Conservation (phyloP, 148 eudicot species). For the Chenopodium album region DNA sequence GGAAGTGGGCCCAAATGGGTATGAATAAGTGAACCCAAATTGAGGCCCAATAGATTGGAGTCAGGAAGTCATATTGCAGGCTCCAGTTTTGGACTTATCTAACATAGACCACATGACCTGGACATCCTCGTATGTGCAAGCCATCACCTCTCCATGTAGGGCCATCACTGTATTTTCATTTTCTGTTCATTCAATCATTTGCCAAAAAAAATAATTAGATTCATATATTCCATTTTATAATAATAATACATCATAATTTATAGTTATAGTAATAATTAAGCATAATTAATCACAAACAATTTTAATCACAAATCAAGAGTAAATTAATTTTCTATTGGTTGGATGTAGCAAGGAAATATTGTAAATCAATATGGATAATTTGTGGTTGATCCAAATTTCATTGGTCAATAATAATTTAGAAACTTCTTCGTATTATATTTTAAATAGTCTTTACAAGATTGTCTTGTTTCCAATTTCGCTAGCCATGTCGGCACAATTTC, state of each 20-base stretch:
- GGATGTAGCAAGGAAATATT: too few relatives aligned
- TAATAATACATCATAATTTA: too few relatives aligned
- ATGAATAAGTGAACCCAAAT: slow-evolving; percentile 11
- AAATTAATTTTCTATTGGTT: too few relatives aligned
- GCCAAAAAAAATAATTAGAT: background rate
- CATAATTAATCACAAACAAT: too few relatives aligned
- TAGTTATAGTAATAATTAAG: too few relatives aligned
- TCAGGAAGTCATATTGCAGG: slow-evolving; percentile 41
- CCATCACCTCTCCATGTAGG: slow-evolving; percentile 86
- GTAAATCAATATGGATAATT: background rate
- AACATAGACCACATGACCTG: slow-evolving; percentile 92
- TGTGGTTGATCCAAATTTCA: background rate
- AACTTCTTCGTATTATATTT: too few relatives aligned
- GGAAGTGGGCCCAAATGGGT: background rate
- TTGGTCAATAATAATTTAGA: background rate
- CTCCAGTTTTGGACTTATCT: slow-evolving; percentile 62
- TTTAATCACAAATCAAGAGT: too few relatives aligned
- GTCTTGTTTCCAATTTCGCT: too few relatives aligned
- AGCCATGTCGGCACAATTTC: too few relatives aligned
- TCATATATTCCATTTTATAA: background rate
- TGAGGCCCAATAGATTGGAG: background rate
- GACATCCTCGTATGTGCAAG: slow-evolving; percentile 81
- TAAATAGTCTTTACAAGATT: too few relatives aligned
- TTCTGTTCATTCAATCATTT: slow-evolving; percentile 26
- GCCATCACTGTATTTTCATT: slow-evolving; percentile 52